A percentile compares a stretch with the other conserved stretches of the same genome.
Conservation (phyloP, 768 basidiomycete species). For the Serendipita sp. region DNA sequence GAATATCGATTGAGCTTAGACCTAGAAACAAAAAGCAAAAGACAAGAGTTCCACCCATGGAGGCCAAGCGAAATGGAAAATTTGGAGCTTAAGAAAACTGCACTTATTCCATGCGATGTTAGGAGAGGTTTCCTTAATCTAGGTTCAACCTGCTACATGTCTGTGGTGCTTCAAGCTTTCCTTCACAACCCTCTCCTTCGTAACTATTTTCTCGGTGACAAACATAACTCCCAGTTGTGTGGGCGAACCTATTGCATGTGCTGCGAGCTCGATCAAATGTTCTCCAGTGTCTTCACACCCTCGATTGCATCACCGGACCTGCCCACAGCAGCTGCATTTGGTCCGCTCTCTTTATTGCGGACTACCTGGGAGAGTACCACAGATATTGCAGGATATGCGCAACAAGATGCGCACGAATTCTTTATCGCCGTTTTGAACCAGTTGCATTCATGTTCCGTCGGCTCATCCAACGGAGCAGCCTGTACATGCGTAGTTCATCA, state of each 20-base stretch:
- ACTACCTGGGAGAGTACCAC: constrained; percentile 62
- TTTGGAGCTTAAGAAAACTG: not conserved
- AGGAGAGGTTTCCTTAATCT: constrained; percentile 77
- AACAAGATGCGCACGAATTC: constrained; percentile 87
- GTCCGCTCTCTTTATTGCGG: constrained; percentile 66
- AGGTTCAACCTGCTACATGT: constrained; percentile 88
- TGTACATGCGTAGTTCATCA: constrained; percentile 87
- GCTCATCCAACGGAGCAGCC: constrained; percentile 49
- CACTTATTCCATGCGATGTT: constrained; percentile 24
- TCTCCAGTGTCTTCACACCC: constrained; percentile 30
- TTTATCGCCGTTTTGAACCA: constrained; percentile 74
- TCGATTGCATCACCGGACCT: constrained; percentile 21
- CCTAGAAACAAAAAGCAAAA: not conserved
- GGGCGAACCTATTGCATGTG: constrained; percentile 56
- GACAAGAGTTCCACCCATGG: not conserved
- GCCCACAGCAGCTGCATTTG: constrained; percentile 43
- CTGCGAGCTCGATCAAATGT: constrained; percentile 85
- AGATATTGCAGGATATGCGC: constrained; percentile 79
- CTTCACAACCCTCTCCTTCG: constrained; percentile 79
- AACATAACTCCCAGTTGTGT: constrained; percentile 62
- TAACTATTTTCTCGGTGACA: constrained; percentile 80
- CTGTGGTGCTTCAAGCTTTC: constrained; percentile 77
- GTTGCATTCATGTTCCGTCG: constrained; percentile 62
- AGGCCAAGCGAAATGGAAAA: not conserved
- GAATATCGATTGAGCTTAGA: not conserved